Conservation (phyloP, 1,284 basidiomycete genomes). For the Prillingera fragicola region DNA sequence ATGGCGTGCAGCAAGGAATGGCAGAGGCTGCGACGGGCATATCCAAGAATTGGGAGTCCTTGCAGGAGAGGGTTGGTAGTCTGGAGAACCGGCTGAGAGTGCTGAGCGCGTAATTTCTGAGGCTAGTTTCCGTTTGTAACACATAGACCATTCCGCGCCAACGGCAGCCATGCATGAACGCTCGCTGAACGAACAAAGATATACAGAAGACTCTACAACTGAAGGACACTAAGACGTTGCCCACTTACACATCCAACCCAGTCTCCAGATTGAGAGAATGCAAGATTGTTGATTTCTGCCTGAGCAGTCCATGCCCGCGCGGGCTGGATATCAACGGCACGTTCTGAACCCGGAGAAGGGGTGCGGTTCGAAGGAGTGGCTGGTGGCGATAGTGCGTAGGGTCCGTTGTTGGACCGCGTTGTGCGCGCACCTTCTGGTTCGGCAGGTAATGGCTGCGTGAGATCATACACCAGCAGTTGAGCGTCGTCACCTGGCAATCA, state of each 20-base stretch:
- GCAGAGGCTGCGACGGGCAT: slow-evolving; percentile 66
- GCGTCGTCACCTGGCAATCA: slow-evolving; percentile 70
- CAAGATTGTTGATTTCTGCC: slow-evolving; percentile 75
- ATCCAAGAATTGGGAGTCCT: slow-evolving; percentile 60
- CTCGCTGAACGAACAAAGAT: too few species aligned
- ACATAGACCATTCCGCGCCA: too few species aligned
- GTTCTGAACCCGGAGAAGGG: slow-evolving; percentile 44
- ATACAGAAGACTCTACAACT: too few species aligned
- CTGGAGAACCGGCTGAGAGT: slow-evolving; percentile 50
- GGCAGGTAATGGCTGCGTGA: slow-evolving; percentile 48
- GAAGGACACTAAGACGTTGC: slow-evolving; percentile 71
- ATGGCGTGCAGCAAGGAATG: slow-evolving; percentile 65
- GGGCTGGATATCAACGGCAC: slow-evolving; percentile 58
- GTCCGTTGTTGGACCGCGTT: slow-evolving; percentile 7
- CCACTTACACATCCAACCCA: slow-evolving; percentile 87
- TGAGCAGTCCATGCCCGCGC: slow-evolving; percentile 75
- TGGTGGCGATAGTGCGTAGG: slow-evolving; percentile 27
- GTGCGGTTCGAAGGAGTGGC: slow-evolving; percentile 63
- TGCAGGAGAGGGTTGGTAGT: slow-evolving; percentile 55
- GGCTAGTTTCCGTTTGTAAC: too few species aligned
- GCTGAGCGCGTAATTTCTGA: too few species aligned
- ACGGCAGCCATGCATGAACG: too few species aligned
- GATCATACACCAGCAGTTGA: slow-evolving; percentile 83
- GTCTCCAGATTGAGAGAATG: slow-evolving; percentile 67
- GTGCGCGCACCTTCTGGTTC: slow-evolving; percentile 11